phyloP scores from a whole-genome alignment of 306 rosid genomes.

The Mucuna pruriens region DNA sequence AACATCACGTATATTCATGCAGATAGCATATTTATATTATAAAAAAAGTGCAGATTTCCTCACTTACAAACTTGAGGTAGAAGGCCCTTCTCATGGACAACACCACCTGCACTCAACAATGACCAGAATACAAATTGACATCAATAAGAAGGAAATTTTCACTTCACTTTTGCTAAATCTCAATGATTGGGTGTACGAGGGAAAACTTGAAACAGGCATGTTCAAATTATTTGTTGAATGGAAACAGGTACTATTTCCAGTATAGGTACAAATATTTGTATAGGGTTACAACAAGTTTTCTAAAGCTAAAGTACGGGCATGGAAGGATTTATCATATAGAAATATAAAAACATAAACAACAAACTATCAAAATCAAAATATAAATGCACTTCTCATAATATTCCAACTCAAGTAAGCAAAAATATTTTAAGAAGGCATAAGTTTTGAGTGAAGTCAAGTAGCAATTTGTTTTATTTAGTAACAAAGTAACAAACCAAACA shows the following conservation, averaged over 20 bases:
- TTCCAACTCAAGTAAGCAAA: not conserved
- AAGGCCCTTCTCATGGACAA: conserved; percentile 95
- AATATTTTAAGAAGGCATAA: not conserved
- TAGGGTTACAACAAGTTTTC: not conserved
- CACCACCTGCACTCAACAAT: conserved; percentile 67
- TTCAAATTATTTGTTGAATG: not conserved
- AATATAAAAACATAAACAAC: not conserved
- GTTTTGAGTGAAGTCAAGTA: not conserved
- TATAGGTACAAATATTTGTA: not conserved
- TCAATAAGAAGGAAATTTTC: conserved; percentile 24
- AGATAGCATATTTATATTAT: conserved; percentile 8
- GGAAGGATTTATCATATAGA: not conserved
- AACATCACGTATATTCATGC: not conserved
- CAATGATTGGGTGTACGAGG: not conserved
- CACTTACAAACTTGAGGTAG: conserved; percentile 82
- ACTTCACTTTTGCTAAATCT: not conserved
- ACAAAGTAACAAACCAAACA: not conserved
- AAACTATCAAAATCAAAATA: not conserved
- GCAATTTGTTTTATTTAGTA: not conserved
- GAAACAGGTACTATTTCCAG: not conserved
- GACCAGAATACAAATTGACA: conserved; percentile 30
- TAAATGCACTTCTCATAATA: not conserved
- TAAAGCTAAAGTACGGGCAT: not conserved
- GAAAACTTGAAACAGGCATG: not conserved
- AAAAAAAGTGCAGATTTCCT: conserved; percentile 14